Conservation (phyloP, 257 asterid genomes). For the Rauvolfia tetraphylla region DNA sequence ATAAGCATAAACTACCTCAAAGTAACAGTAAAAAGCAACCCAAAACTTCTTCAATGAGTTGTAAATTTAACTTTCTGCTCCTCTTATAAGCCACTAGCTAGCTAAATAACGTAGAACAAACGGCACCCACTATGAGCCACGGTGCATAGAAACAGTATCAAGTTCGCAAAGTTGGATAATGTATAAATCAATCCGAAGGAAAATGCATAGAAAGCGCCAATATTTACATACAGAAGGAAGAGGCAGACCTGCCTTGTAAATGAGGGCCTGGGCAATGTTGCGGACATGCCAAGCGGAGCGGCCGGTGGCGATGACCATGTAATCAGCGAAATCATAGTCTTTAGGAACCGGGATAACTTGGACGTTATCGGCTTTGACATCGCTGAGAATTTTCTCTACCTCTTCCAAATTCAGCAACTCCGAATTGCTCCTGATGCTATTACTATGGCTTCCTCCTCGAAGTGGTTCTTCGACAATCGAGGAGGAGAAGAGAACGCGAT, state of each 20-base stretch:
- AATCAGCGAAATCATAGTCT: conserved; percentile 67
- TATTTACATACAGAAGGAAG: neutral
- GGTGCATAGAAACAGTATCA: neutral
- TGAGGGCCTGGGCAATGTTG: conserved; percentile 86
- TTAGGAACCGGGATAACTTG: conserved; percentile 58
- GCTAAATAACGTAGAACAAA: neutral
- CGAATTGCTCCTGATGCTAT: conserved; percentile 8
- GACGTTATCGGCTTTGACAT: conserved; percentile 86
- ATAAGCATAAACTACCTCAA: neutral
- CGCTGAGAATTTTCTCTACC: conserved; percentile 69
- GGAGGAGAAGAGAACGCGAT: conserved; percentile 38
- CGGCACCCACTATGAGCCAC: neutral
- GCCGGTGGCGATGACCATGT: conserved; percentile 87
- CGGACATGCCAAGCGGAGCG: conserved; percentile 97
- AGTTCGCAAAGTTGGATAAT: neutral
- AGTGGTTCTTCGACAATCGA: neutral
- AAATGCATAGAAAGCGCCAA: neutral
- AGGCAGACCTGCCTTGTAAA: conserved; percentile 58
- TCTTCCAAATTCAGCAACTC: conserved; percentile 72
- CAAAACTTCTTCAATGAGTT: neutral
- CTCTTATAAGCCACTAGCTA: neutral
- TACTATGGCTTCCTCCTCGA: neutral
- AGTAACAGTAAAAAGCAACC: neutral
- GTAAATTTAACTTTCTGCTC: neutral
- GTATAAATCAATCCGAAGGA: neutral